Conservation (phyloP, 208 protist genomes). For the Wallacemonas sp. region DNA sequence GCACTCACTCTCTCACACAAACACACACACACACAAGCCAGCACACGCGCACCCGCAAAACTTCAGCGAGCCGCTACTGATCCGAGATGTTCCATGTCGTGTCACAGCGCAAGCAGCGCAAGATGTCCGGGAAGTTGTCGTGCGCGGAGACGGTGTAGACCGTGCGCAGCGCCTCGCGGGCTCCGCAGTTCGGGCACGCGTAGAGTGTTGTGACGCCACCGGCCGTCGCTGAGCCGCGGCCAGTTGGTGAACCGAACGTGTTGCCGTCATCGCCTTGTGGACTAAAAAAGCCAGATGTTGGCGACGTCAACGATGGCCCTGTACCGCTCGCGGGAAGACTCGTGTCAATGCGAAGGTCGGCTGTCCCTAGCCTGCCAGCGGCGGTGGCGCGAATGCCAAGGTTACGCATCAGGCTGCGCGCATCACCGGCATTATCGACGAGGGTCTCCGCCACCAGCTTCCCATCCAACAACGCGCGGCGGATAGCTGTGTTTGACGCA, state of each 20-base stretch:
- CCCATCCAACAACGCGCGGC: conserved; percentile 47
- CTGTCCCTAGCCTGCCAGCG: background rate
- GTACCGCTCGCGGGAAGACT: background rate
- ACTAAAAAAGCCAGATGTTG: conserved; percentile 12
- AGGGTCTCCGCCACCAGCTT: conserved; percentile 47
- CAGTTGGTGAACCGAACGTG: conserved; percentile 8
- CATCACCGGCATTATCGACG: conserved; percentile 27
- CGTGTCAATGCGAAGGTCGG: background rate
- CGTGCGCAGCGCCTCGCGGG: conserved; percentile 51
- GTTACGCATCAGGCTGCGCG: conserved; percentile 26
- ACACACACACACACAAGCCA: background rate
- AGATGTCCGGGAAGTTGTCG: conserved; percentile 70
- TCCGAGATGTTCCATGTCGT: conserved; percentile 68
- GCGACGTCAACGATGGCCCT: conserved; percentile 22
- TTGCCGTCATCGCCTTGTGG: conserved; percentile 1
- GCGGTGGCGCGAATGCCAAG: conserved; percentile 11
- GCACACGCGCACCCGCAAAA: background rate
- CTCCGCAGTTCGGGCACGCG: conserved; percentile 63
- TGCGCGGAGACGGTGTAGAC: conserved; percentile 74
- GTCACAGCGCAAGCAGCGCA: conserved; percentile 59
- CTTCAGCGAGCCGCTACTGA: conserved; percentile 25
- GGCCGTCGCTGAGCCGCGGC: background rate
- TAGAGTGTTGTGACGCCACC: conserved; percentile 49
- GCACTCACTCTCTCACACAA: background rate
- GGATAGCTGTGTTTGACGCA: conserved; percentile 31